Evolutionary conservation across 2,329 filamentous ascomycete genomes (phyloP), one percentile per base, ranked within the genome.

Genomic region (Fusarium sp.): DNA sequence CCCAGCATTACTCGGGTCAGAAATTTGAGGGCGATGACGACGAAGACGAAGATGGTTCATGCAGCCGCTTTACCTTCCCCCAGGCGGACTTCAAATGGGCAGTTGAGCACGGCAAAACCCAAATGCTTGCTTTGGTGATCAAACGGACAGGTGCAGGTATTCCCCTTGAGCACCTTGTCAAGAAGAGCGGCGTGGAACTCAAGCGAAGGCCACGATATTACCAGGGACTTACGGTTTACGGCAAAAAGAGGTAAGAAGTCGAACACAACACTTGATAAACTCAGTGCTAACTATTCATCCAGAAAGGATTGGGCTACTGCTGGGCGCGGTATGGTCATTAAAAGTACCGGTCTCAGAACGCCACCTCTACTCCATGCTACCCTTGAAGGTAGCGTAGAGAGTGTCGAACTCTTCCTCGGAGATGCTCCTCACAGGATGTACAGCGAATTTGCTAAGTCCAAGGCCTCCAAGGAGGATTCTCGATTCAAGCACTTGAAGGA

Each of bases 341-440:
- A 74, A 39, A 71, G 77, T 5, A 77, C 75, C 1, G 84, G 82
- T 11, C 74, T 79, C 49, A 79, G 81, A 32, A 81, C 79, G 0
- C 85, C 89, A 4, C 91, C 89, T 4, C 78, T 92, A 10, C 82
- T 92, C 2, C 78, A 84, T 62, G 88, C 89, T 43, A 88, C 86
- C 14, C 70, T 79, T 10, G 69, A 71, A 3, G 87, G 88, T 4
- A 90, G 82, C 20, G 75, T 95, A n/a, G 86, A 90, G 38, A 84
- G 85, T 19, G 86, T 93, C 0, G 89, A 96, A 73, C 96, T 91
- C 87, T 92, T 95, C 75, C 77, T 93, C 55, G 89, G 90, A 57
- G 90, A 92, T 62, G 85, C 87, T 1, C 91, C 93, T 0, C 78
- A 87, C 68, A 83, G 88, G 26, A 82, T 86, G 53, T 96, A 96